phyloP scores from a whole-genome alignment of 768 basidiomycete genomes.

The Russula sp. region DNA sequence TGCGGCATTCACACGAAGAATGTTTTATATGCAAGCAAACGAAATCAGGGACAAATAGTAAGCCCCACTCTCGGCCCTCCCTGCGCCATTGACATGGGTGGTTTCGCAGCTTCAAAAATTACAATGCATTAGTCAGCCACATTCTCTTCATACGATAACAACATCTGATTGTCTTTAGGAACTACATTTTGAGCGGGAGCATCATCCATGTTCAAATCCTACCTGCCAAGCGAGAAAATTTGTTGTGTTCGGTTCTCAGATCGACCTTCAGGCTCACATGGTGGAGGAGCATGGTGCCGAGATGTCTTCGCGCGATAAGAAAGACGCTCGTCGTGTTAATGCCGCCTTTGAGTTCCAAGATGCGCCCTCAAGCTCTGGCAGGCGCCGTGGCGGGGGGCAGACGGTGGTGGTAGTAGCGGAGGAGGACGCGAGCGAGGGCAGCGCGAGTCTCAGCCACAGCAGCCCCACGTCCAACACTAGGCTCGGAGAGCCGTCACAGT shows the following conservation, averaged over 20 bases:
- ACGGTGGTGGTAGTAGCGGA: slow-evolving; percentile 42
- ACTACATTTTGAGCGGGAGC: slow-evolving; percentile 68
- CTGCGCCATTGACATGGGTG: slow-evolving; percentile 3
- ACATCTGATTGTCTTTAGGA: slow-evolving; percentile 46
- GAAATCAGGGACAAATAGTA: slow-evolving; percentile 84
- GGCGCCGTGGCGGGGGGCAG: slow-evolving; percentile 41
- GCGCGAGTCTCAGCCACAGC: slow-evolving; percentile 36
- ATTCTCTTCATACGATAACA: background rate
- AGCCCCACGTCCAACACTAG: slow-evolving; percentile 36
- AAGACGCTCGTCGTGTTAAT: slow-evolving; percentile 64
- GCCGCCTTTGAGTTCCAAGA: slow-evolving; percentile 69
- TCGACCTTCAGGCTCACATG: slow-evolving; percentile 91
- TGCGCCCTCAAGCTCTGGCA: slow-evolving; percentile 39
- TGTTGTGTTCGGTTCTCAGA: slow-evolving; percentile 82
- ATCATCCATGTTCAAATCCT: slow-evolving; percentile 73
- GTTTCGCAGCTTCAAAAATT: slow-evolving; percentile 65
- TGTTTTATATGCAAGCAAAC: slow-evolving; percentile 91
- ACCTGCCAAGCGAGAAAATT: slow-evolving; percentile 85
- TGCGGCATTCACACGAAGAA: slow-evolving; percentile 92
- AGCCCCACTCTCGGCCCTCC: slow-evolving; percentile 34
- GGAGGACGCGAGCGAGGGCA: slow-evolving; percentile 54
- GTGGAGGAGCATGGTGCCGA: slow-evolving; percentile 78
- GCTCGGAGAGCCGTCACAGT: slow-evolving; percentile 49
- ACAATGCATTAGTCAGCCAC: slow-evolving; percentile 60
- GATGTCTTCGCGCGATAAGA: slow-evolving; percentile 67